Evolutionary conservation across 805 yeast genomes (phyloP).

Genomic region (Jamesozyma piceae): DNA sequence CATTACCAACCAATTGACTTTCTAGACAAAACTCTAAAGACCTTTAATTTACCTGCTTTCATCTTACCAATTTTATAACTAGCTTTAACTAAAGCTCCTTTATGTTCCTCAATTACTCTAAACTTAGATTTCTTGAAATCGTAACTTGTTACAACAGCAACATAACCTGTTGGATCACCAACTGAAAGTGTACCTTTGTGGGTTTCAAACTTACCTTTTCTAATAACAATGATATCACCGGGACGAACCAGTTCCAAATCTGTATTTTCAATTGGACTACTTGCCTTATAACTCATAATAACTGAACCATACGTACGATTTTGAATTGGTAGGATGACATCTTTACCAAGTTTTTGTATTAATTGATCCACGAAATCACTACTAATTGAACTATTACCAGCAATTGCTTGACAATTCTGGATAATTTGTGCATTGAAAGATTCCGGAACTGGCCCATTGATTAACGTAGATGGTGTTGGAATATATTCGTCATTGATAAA

Average conservation of each 20-base stretch:
- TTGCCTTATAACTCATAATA: conserved; percentile 43
- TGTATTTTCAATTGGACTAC: conserved; percentile 36
- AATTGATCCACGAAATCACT: conserved; percentile 8
- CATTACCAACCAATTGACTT: conserved; percentile 64
- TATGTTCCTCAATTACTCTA: conserved; percentile 51
- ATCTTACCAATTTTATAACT: conserved; percentile 63
- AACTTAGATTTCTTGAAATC: conserved; percentile 66
- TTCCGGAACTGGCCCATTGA: conserved; percentile 30
- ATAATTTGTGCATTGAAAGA: conserved; percentile 45
- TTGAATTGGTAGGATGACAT: conserved; percentile 41
- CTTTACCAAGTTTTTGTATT: conserved; percentile 1
- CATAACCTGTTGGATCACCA: conserved; percentile 41
- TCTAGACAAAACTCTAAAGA: conserved; percentile 71
- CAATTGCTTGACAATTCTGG: conserved; percentile 2
- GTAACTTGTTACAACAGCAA: conserved; percentile 59
- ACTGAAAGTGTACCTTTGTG: conserved; percentile 42
- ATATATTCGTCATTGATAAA: conserved; percentile 24
- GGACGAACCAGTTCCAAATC: conserved; percentile 58
- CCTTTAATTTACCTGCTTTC: conserved; percentile 68
- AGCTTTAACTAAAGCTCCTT: conserved; percentile 48
- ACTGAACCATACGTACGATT: conserved; percentile 56
- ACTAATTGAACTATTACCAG: conserved; percentile 2
- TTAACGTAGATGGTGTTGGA: conserved; percentile 4
- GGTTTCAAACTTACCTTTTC: conserved; percentile 63
- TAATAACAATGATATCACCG: conserved; percentile 76